Base-by-base conservation (phyloP, 1,284 basidiomycete genomes). In the Gomphus bonarii region DNA sequence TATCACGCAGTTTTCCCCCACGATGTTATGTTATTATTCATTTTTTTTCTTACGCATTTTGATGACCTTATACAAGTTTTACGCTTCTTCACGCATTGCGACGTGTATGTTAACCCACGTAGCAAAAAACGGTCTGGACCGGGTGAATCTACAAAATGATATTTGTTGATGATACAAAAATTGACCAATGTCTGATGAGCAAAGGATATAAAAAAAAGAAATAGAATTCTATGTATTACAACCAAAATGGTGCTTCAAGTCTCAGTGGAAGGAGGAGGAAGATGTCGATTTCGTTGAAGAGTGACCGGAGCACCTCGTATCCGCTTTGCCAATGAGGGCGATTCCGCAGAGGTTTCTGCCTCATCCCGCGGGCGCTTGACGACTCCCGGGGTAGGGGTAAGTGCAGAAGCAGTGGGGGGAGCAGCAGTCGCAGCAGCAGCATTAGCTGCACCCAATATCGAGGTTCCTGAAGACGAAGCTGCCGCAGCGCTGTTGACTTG, bases 311-410 rank as follows among this genome's bases (percentile, higher is more conserved):
- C 77, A 50, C 83, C 80, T 66, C 86, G 88, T 59, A 87, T 62
- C 40, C 86, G 78, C 64, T 89, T 89, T 0, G 79, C 83, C 18
- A 88, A 71, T 5, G 84, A 80, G 62, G 82, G 81, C 16, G 48
- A 31, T 35, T 82, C 82, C 0, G 68, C 60, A 1, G 67, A 61
- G 22, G 74, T 69, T 5, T 66, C 52, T 18, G 70, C 75, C 42
- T 84, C 80, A 55, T 87, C 86, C 20, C 85, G 75, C 42, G 79
- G 76, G 20, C 86, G 78, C 63, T 89, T 89, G 20, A 65, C 71
- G 25, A 18, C 28, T n/a, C 46, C 46, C 4, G 30, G 20, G 0
- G 42, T 7, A 12, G 25, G 25, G 25, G 25, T 25, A 25, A 25
- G 25, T 25, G 25, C 25, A 25, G 25, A 4, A 25, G 25, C 25